Conservation (phyloP, 2,329 filamentous ascomycete genomes). For the Aspergillus fischeri region DNA sequence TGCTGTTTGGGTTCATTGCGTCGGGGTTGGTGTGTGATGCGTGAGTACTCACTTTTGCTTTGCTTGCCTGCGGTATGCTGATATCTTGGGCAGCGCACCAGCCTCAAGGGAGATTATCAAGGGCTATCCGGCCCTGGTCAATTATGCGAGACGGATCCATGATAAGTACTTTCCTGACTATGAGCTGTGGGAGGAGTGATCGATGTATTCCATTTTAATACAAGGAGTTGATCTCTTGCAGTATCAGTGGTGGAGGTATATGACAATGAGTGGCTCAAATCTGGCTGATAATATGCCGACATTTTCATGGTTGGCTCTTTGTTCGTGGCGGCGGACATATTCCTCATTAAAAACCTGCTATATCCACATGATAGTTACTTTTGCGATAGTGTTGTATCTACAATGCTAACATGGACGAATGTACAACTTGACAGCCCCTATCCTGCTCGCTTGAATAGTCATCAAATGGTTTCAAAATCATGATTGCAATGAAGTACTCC, state of each 20-base stretch:
- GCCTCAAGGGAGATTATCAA: constrained; percentile 44
- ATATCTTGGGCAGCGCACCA: constrained; percentile 40
- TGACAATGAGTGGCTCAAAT: no score
- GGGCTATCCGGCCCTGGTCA: constrained; percentile 47
- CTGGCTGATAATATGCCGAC: no score
- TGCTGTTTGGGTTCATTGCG: constrained; percentile 55
- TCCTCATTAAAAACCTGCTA: background rate
- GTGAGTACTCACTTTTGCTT: constrained; percentile 38
- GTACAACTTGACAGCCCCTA: background rate
- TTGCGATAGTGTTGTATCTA: background rate
- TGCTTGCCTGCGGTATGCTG: background rate
- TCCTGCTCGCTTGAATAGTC: background rate
- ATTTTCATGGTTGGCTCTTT: no score
- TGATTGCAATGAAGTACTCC: background rate
- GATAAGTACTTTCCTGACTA: constrained; percentile 57
- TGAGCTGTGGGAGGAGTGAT: constrained; percentile 30
- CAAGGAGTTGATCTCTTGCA: background rate
- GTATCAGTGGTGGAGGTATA: no score
- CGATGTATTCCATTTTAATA: background rate
- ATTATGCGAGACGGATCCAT: constrained; percentile 57
- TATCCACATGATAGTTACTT: background rate
- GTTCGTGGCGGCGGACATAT: no score
- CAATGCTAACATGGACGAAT: background rate
- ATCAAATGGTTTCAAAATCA: background rate
- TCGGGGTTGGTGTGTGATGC: constrained; percentile 51